phyloP scores from a whole-genome alignment of 2,329 filamentous ascomycete species.

The Diaporthe amygdali region DNA sequence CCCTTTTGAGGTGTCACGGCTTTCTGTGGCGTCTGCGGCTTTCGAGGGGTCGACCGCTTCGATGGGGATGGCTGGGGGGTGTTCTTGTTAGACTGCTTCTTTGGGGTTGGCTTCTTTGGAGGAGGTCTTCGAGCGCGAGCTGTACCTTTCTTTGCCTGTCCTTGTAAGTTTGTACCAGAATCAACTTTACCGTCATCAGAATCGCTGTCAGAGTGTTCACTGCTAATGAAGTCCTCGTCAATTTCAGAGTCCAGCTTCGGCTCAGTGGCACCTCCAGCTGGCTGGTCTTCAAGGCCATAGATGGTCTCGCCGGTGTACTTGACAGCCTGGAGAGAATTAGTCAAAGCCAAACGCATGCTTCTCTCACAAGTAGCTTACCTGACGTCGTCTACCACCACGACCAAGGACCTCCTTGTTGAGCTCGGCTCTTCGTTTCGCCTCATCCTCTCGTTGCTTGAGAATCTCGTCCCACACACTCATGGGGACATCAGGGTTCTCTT shows the following conservation, averaged over 20 bases:
- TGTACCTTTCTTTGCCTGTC: conserved; percentile 26
- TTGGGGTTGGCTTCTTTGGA: conserved; percentile 29
- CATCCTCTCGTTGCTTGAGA: conserved; percentile 78
- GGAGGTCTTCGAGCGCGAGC: conserved; percentile 17
- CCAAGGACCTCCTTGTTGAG: conserved; percentile 77
- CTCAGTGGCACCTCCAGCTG: neutral
- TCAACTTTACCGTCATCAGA: conserved; percentile 19
- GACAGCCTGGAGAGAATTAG: conserved; percentile 20
- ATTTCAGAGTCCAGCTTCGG: conserved; percentile 17
- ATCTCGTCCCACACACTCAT: conserved; percentile 89
- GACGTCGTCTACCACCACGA: conserved; percentile 78
- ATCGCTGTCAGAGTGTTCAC: conserved; percentile 17
- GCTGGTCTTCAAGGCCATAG: conserved; percentile 19
- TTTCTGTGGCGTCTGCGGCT: conserved; percentile 1
- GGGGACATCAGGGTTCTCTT: conserved; percentile 62
- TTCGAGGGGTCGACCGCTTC: conserved; percentile 28
- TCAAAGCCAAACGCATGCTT: neutral
- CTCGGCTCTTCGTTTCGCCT: conserved; percentile 75
- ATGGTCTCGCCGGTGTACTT: conserved; percentile 21
- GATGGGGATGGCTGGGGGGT: conserved; percentile 31
- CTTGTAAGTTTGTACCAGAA: conserved; percentile 5
- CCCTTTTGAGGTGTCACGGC: neutral
- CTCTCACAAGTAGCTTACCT: conserved; percentile 42
- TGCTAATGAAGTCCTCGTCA: conserved; percentile 27
- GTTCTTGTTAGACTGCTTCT: conserved; percentile 37